These are phyloP conservation scores for Arachis monticola DNA, from an alignment of 331 rosid genomes.

Conservation along the genomic window DNA sequence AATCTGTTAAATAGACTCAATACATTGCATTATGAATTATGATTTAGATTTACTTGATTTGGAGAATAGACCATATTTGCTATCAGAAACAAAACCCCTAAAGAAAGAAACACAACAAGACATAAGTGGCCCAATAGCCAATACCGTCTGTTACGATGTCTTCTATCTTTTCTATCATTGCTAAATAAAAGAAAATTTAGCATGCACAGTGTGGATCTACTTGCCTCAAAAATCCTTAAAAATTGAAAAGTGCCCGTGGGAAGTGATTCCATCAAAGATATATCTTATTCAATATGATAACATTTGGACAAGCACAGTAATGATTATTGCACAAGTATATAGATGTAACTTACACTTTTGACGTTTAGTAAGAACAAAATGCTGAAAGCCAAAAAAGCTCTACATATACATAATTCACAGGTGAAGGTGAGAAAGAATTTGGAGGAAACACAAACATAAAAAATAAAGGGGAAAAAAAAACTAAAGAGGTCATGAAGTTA, in stretches of 20 bases:
- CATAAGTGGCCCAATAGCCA: too few relatives aligned
- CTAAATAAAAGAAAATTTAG: too few relatives aligned
- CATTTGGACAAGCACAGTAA: slow-evolving; percentile 4
- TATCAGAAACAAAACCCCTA: too few relatives aligned
- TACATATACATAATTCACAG: slow-evolving; percentile 27
- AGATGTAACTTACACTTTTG: slow-evolving; percentile 29
- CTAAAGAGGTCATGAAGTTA: not conserved
- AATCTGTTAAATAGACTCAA: too few relatives aligned
- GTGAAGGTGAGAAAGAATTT: slow-evolving; percentile 33
- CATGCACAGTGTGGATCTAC: not conserved
- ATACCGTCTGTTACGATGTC: too few relatives aligned
- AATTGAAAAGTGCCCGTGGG: not conserved
- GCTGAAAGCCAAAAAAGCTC: not conserved
- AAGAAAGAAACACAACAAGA: too few relatives aligned
- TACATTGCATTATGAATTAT: too few relatives aligned
- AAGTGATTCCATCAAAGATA: not conserved
- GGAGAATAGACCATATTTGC: too few relatives aligned
- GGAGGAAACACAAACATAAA: slow-evolving; percentile 28
- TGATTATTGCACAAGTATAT: not conserved
- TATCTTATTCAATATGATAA: slow-evolving; percentile 1
- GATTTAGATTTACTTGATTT: too few relatives aligned
- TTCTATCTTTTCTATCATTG: too few relatives aligned
- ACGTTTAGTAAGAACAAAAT: slow-evolving; percentile 3
- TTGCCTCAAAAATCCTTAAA: not conserved
- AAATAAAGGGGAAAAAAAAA: too few relatives aligned